Conservation (phyloP, 75 land plant species). For the Azolla pinnata region DNA sequence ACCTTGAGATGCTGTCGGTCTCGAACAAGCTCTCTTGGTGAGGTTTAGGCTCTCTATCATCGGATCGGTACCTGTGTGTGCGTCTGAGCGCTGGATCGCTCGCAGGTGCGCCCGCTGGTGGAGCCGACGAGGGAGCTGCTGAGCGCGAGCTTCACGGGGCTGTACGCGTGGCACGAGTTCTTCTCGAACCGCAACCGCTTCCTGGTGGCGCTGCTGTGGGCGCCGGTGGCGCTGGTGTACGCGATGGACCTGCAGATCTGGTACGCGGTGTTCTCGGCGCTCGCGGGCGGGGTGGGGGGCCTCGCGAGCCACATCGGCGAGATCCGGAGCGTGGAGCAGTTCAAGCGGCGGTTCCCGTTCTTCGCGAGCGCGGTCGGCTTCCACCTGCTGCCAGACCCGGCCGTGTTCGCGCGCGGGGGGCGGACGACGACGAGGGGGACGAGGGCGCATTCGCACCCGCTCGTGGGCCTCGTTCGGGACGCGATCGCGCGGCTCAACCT, state of each 20-base stretch:
- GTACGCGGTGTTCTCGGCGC: constrained; percentile 18
- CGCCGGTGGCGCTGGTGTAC: constrained; percentile 34
- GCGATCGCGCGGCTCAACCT: constrained; percentile 21
- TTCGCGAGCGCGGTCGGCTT: constrained; percentile 25
- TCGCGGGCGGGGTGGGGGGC: constrained; percentile 35
- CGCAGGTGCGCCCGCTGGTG: constrained; percentile 29
- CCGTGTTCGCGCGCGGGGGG: neutral
- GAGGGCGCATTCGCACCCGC: no score
- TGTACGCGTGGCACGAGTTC: constrained; percentile 37
- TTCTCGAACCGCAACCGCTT: constrained; percentile 22
- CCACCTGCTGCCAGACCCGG: constrained; percentile 17
- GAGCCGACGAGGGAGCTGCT: constrained; percentile 28
- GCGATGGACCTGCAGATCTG: constrained; percentile 18
- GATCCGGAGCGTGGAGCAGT: constrained; percentile 13
- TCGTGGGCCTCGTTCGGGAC: constrained; percentile 10
- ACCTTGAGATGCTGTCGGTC: no score
- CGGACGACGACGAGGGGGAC: neutral
- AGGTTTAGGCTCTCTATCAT: no score
- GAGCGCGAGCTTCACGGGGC: constrained; percentile 1
- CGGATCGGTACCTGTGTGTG: no score
- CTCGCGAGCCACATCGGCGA: constrained; percentile 23
- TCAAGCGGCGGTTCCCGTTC: constrained; percentile 21
- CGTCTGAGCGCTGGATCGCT: no score
- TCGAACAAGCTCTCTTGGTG: no score
- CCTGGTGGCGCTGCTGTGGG: constrained; percentile 29